Conservation (phyloP, 257 asterid species). For the Nicotiana undulata region DNA sequence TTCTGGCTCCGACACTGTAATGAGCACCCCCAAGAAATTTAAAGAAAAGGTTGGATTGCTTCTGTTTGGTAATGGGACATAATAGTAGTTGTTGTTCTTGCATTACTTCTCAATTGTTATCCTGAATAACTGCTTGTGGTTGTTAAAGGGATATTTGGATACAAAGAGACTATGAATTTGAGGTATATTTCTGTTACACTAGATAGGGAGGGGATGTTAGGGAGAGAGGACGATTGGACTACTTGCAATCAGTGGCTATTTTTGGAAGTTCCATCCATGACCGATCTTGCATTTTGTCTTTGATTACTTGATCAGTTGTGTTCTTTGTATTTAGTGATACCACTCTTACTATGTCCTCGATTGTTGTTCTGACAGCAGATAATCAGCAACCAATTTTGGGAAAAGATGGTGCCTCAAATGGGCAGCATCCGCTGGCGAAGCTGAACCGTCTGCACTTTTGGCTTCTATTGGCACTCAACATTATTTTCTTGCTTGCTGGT, state of each 20-base stretch:
- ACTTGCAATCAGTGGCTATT: background rate
- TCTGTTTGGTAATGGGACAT: background rate
- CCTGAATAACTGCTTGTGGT: background rate
- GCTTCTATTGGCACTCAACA: conserved; percentile 54
- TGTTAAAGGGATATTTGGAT: background rate
- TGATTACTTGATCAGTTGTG: too few relatives aligned
- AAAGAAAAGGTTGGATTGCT: background rate
- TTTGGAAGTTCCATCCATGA: too few relatives aligned
- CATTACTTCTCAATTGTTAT: background rate
- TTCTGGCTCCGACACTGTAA: too few relatives aligned
- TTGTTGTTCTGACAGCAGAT: conserved; percentile 24
- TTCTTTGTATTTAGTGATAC: background rate
- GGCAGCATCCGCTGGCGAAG: conserved; percentile 26
- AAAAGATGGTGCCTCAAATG: conserved; percentile 24
- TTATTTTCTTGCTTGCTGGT: conserved; percentile 55
- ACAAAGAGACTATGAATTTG: background rate
- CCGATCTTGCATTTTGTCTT: too few relatives aligned
- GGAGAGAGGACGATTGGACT: background rate
- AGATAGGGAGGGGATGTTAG: background rate
- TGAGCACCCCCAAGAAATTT: background rate
- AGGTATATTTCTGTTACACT: background rate
- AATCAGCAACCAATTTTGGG: conserved; percentile 35
- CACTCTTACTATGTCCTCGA: background rate
- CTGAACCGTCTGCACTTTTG: conserved; percentile 61
- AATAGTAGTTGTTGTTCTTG: background rate